Percentiles rank a stretch among this genome's conserved stretches.
Conservation (phyloP, 2,329 filamentous ascomycete species). For the Aspergillus sp. region DNA sequence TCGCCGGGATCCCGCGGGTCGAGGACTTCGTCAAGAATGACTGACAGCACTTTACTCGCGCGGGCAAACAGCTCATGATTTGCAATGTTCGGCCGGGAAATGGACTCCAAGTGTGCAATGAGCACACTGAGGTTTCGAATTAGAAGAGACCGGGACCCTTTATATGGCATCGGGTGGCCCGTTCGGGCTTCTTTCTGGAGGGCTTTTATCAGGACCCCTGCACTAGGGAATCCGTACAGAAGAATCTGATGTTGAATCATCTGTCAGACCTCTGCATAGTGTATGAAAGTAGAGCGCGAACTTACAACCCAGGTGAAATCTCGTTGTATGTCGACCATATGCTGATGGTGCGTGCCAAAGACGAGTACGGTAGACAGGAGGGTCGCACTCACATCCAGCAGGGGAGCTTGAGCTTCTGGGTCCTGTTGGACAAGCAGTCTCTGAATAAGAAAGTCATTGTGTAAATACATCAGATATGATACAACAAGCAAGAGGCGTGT, state of each 20-base stretch:
- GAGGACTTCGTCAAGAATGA: conserved; percentile 27
- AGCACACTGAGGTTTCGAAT: conserved; percentile 42
- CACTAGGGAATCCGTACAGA: conserved; percentile 27
- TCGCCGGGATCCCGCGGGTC: conserved; percentile 14
- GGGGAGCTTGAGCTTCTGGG: conserved; percentile 11
- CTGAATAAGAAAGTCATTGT: conserved; percentile 28
- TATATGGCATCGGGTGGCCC: conserved; percentile 28
- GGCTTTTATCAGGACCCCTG: conserved; percentile 24
- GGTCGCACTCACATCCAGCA: conserved; percentile 21
- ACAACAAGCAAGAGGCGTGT: conserved; percentile 33
- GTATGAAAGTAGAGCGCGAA: not conserved
- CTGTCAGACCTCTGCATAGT: not conserved
- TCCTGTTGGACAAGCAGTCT: conserved; percentile 25
- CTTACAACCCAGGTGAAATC: conserved; percentile 24
- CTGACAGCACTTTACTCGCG: conserved; percentile 19
- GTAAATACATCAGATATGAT: conserved; percentile 25
- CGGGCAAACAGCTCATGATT: conserved; percentile 23
- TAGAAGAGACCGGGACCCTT: conserved; percentile 33
- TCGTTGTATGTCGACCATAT: conserved; percentile 20
- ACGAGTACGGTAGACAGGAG: conserved; percentile 25
- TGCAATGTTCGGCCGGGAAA: conserved; percentile 31
- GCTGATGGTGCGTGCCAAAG: conserved; percentile 21
- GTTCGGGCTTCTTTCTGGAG: conserved; percentile 23
- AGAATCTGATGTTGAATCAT: conserved; percentile 14
- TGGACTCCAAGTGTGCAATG: conserved; percentile 38